These are phyloP conservation scores for Magnaporthiopsis poae DNA, from an alignment of 2,329 filamentous ascomycete genomes.

Conservation along the genomic window DNA sequence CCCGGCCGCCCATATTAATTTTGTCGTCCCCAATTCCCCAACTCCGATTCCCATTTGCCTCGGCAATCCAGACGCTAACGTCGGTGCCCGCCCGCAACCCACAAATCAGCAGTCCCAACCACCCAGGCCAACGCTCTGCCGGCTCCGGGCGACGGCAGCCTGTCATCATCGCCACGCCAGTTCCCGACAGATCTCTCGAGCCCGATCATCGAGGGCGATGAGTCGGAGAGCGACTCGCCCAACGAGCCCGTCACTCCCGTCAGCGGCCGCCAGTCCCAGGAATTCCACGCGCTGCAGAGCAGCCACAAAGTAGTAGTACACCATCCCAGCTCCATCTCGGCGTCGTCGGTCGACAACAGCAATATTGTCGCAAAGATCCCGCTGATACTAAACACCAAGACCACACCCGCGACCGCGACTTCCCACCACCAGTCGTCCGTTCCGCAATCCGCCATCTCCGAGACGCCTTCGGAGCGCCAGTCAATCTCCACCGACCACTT, in stretches of 20 bases:
- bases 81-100: too few relatives aligned
- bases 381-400: conserved; percentile 15
- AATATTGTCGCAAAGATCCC: conserved; percentile 14
- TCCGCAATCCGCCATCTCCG: neutral
- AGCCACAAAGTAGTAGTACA: conserved; percentile 23
- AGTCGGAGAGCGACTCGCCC: conserved; percentile 49
- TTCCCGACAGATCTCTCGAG: conserved; percentile 39
- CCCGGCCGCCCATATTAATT: too few relatives aligned
- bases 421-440: neutral
- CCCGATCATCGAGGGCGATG: conserved; percentile 49
- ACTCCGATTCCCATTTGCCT: too few relatives aligned
- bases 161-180: conserved; percentile 35
- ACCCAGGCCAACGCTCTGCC: neutral
- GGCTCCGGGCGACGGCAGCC: conserved; percentile 15
- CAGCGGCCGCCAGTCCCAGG: conserved; percentile 46
- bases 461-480: neutral
- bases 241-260: conserved; percentile 54
- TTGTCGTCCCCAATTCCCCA: too few relatives aligned
- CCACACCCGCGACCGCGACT: conserved; percentile 7
- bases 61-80: too few relatives aligned
- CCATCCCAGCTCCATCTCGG: conserved; percentile 14
- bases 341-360: conserved; percentile 15
- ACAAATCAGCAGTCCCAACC: neutral
- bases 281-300: conserved; percentile 37
- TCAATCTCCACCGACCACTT: neutral